Evolutionary conservation across 345 rosid species (phyloP).

Genomic region (Populus deltoides): DNA sequence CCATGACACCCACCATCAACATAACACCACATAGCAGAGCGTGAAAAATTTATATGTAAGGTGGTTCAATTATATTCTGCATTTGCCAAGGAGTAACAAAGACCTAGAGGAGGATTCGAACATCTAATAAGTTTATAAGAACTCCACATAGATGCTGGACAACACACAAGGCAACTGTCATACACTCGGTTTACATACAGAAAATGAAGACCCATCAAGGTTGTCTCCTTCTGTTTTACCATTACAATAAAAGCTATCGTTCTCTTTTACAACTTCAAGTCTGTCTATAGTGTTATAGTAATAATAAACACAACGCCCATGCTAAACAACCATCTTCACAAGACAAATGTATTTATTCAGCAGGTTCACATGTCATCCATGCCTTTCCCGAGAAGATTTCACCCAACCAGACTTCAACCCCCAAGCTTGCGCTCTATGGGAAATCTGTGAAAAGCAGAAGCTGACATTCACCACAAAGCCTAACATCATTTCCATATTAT

Average conservation of each 20-base stretch:
- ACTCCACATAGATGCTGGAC: background rate
- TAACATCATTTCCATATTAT: conserved; percentile 15
- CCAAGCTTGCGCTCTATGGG: conserved; percentile 53
- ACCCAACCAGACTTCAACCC: conserved; percentile 32
- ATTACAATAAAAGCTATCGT: conserved; percentile 14
- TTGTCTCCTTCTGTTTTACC: conserved; percentile 15
- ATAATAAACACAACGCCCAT: conserved; percentile 13
- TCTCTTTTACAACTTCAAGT: conserved; percentile 27
- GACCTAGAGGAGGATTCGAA: background rate
- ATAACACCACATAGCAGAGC: background rate
- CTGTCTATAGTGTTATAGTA: conserved; percentile 15
- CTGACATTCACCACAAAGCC: conserved; percentile 27
- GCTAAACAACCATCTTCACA: conserved; percentile 13
- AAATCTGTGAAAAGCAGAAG: conserved; percentile 35
- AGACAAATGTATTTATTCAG: conserved; percentile 34
- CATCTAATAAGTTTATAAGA: background rate
- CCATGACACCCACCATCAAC: background rate
- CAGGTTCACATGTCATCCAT: conserved; percentile 22
- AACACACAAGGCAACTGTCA: background rate
- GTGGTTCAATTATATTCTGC: background rate
- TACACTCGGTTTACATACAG: conserved; percentile 12
- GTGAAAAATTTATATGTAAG: background rate
- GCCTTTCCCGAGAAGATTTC: conserved; percentile 26
- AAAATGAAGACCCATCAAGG: conserved; percentile 12
- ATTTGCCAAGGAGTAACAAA: background rate